A percentile compares a stretch with the other conserved stretches of the same genome.
Evolutionary conservation across 495 filamentous ascomycete genomes (phyloP).

Genomic region (Rusavskia elegans): DNA sequence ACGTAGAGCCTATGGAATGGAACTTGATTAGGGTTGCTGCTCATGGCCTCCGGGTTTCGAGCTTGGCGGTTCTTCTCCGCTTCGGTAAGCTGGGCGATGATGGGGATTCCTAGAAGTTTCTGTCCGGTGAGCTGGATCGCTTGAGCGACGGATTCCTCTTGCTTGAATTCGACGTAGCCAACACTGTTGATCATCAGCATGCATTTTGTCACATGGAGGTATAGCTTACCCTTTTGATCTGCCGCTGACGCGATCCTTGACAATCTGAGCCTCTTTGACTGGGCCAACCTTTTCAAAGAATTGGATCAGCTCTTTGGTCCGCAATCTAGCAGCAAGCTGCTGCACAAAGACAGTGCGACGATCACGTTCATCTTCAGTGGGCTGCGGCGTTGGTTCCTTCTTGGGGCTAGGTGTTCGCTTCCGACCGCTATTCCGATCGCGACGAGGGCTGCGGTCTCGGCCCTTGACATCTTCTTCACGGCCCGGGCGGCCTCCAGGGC

Average conservation of each 20-base stretch:
- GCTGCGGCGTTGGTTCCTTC: conserved; percentile 42
- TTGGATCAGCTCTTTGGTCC: conserved; percentile 78
- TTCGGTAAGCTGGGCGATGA: conserved; percentile 96
- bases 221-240: conserved; percentile 84
- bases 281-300: conserved; percentile 96
- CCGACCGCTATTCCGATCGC: conserved; percentile 37
- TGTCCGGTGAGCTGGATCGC: conserved; percentile 98
- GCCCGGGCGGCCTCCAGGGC: conserved; percentile 41
- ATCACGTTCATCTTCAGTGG: conserved; percentile 92
- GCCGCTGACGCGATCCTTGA: conserved; percentile 94
- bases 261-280: conserved; percentile 95
- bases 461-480: conserved; percentile 32
- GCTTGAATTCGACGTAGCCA: conserved; percentile 97
- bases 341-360: conserved; percentile 95
- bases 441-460: conserved; percentile 31
- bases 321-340: conserved; percentile 83
- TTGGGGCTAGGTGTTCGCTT: conserved; percentile 33
- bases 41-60: conserved; percentile 58
- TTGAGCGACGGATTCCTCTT: conserved; percentile 81
- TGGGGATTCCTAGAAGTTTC: conserved; percentile 94
- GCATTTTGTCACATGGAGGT: background rate
- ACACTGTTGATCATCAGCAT: conserved; percentile 47
- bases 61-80: conserved; percentile 99
- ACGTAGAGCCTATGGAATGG: conserved; percentile 98
- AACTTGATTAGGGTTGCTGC: conserved; percentile 51